Evolutionary conservation across 805 yeast genomes (phyloP).

Genomic region (Teunomyces kruisii): DNA sequence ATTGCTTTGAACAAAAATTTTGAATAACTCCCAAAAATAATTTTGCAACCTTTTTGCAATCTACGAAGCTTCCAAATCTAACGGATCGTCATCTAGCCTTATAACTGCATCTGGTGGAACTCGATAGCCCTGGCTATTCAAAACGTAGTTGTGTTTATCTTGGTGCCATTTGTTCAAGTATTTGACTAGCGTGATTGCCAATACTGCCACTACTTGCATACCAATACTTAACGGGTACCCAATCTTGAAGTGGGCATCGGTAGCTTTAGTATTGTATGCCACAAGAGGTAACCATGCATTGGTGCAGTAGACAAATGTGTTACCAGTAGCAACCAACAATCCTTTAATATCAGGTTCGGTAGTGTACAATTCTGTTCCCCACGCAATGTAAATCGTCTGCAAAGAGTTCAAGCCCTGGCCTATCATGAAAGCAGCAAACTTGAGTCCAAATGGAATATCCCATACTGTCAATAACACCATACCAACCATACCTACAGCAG

Average conservation of each 20-base stretch:
- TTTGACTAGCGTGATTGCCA: not conserved
- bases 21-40: no score
- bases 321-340: slow-evolving; percentile 3
- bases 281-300: slow-evolving; percentile 3
- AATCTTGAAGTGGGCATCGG: slow-evolving; percentile 2
- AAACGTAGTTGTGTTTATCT: not conserved
- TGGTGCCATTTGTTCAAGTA: not conserved
- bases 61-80: not conserved
- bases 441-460: slow-evolving; percentile 3
- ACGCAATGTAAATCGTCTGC: slow-evolving; percentile 1
- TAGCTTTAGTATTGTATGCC: not conserved
- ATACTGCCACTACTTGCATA: slow-evolving; percentile 2
- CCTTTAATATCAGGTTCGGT: slow-evolving; percentile 2
- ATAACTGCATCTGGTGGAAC: not conserved
- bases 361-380: slow-evolving; percentile 2
- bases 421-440: slow-evolving; percentile 3
- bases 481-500: slow-evolving; percentile 1
- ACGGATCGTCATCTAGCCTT: not conserved
- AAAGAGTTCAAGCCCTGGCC: slow-evolving; percentile 3
- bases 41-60: not conserved
- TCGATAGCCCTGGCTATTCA: not conserved
- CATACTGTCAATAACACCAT: not conserved
- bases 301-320: slow-evolving; percentile 2
- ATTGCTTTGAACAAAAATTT: no score
- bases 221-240: slow-evolving; percentile 3